phyloP scores from a whole-genome alignment of 2,329 filamentous ascomycete species.

The Fusarium transvaalense region DNA sequence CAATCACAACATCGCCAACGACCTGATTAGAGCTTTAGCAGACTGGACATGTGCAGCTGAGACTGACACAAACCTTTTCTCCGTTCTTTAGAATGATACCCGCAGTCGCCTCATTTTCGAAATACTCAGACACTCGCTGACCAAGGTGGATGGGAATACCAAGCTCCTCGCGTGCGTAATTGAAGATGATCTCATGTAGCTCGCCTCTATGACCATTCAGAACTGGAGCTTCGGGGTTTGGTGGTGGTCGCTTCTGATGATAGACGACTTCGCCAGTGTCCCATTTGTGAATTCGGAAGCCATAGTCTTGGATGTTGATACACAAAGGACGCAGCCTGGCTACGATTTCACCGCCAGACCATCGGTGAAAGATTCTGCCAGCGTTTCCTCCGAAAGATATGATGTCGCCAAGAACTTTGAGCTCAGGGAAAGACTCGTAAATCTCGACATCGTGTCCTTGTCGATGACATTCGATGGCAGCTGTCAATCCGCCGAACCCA shows the following conservation, averaged over 20 bases:
- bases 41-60: fast-evolving
- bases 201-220: conserved; percentile 38
- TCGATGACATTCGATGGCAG: conserved; percentile 36
- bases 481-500: conserved; percentile 35
- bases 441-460: conserved; percentile 34
- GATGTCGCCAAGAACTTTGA: conserved; percentile 65
- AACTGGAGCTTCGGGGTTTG: conserved; percentile 30
- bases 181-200: conserved; percentile 33
- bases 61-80: not conserved
- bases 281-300: conserved; percentile 53
- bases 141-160: conserved; percentile 27
- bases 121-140: conserved; percentile 29
- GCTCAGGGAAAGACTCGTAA: conserved; percentile 50
- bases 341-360: conserved; percentile 62
- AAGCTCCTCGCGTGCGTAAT: conserved; percentile 36
- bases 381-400: conserved; percentile 41
- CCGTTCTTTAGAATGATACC: conserved; percentile 30
- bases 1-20: conserved; percentile 34
- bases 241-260: conserved; percentile 61
- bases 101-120: conserved; percentile 5
- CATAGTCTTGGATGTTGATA: conserved; percentile 56
- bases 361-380: conserved; percentile 67
- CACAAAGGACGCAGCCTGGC: conserved; percentile 39
- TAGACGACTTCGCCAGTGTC: conserved; percentile 63
- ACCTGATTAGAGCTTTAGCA: conserved; percentile 13